Evolutionary conservation across 805 yeast genomes (phyloP).

Genomic region (Pichia rugopelliculosa): DNA sequence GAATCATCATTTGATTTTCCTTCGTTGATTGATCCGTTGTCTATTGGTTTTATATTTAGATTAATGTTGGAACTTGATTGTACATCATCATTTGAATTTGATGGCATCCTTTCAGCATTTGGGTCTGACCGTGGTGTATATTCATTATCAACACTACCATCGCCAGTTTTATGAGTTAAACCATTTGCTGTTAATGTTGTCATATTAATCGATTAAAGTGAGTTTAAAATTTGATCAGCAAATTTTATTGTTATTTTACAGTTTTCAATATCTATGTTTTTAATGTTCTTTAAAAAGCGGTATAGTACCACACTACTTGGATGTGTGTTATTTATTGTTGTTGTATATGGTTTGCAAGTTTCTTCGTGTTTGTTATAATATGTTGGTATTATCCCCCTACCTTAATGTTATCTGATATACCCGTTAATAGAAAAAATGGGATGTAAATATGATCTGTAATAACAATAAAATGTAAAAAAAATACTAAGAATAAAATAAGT

Average conservation of each 20-base stretch:
- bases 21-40: not conserved
- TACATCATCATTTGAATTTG: not conserved
- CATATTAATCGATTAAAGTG: not conserved
- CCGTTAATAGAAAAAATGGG: no score
- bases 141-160: not conserved
- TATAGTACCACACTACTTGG: no score
- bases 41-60: not conserved
- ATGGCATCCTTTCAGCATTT: not conserved
- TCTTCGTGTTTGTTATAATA: not conserved
- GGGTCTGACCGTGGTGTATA: not conserved
- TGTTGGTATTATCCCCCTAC: no score
- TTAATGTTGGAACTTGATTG: not conserved
- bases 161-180: not conserved
- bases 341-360: not conserved
- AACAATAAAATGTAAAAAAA: not conserved
- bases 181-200: conserved; percentile 1
- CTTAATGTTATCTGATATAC: no score
- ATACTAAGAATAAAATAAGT: no score
- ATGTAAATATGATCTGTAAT: not conserved
- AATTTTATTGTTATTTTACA: no score
- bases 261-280: no score
- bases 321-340: no score
- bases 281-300: no score
- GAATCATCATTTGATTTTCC: not conserved
- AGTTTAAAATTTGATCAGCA: no score